Evolutionary conservation across 352 stramenopile genomes (phyloP), one percentile per base, ranked within the genome.

Genomic region (Blastocystis sp.): DNA sequence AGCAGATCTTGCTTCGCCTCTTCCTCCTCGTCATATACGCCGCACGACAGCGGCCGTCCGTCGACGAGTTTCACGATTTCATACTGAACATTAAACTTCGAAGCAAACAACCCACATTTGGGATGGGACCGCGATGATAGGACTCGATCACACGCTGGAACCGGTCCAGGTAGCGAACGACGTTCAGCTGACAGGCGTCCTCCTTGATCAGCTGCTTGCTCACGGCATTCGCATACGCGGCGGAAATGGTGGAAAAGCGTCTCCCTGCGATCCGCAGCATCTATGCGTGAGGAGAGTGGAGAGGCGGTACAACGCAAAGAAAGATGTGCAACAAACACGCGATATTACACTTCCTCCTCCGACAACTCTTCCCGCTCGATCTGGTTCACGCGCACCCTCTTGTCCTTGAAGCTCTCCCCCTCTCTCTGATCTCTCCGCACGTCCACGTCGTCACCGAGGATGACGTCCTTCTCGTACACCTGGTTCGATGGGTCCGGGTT

Each of bases 21-120:
- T 77, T 87, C 3, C n/a, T 87, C 77, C 11, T 34, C 79, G 34
- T 87, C 77, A 70, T 87, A 87, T 1, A 87, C 63, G 52, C 77
- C 77, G n/a, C 45, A 81, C 21, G 71, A 66, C n/a, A 81, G n/a
- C 52, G 62, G 71, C 38, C 63, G 65, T 66, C 71, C 71, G 40
- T 61, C 57, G 0, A 65, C 28, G 21, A 61, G 10, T 11, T 81
- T 81, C 0, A 81, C 40, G 9, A 81, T 65, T 66, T 81, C 71
- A 66, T 64, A 81, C 71, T 81, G 66, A 7, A 66, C n/a, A 66
- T 81, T 0, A 64, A 7, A 6, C 14, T 17, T 21, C 6, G 40
- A 38, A 9, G 7, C 19, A 6, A 1, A 9, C 21, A 43, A 54
- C 40, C 4, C 19, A 81, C 71, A 40, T 81, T 81, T 21, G 71